Percentiles rank a stretch among this genome's conserved stretches.
Evolutionary conservation across 345 rosid species (phyloP).

Genomic region (Populus ilicifolia): DNA sequence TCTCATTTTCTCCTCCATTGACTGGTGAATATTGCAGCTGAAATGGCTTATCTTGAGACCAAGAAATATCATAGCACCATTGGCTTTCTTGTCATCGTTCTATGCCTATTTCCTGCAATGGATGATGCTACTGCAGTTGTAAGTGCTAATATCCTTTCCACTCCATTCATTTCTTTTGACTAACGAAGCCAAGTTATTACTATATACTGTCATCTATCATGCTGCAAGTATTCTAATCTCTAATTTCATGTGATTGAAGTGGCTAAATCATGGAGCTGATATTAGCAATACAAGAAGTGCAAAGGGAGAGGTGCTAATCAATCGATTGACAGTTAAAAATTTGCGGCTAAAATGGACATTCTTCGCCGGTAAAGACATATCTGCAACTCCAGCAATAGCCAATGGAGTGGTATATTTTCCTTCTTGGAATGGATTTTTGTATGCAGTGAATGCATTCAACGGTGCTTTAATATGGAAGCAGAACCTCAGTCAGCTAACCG

Average conservation of each 20-base stretch:
- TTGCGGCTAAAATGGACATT: conserved; percentile 41
- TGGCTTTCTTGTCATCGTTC: background rate
- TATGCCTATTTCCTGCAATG: background rate
- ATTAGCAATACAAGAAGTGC: conserved; percentile 33
- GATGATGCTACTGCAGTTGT: background rate
- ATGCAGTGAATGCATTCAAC: conserved; percentile 42
- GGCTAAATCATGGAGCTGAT: conserved; percentile 47
- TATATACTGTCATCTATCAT: background rate
- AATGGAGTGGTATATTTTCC: conserved; percentile 43
- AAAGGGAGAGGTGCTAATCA: conserved; percentile 21
- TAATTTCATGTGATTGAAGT: conserved; percentile 19
- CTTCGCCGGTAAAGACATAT: conserved; percentile 43
- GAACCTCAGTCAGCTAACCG: conserved; percentile 38
- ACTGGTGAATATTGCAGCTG: background rate
- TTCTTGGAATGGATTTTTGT: conserved; percentile 49
- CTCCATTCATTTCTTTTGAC: background rate
- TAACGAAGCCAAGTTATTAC: background rate
- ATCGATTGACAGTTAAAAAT: conserved; percentile 14
- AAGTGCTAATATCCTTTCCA: background rate
- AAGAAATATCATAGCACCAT: background rate
- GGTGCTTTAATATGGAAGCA: conserved; percentile 47
- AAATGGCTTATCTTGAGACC: background rate
- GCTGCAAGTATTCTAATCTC: background rate
- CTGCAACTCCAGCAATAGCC: conserved; percentile 45
- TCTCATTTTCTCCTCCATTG: background rate